Conservation (phyloP, 495 filamentous ascomycete species). For the Podospora sp. region DNA sequence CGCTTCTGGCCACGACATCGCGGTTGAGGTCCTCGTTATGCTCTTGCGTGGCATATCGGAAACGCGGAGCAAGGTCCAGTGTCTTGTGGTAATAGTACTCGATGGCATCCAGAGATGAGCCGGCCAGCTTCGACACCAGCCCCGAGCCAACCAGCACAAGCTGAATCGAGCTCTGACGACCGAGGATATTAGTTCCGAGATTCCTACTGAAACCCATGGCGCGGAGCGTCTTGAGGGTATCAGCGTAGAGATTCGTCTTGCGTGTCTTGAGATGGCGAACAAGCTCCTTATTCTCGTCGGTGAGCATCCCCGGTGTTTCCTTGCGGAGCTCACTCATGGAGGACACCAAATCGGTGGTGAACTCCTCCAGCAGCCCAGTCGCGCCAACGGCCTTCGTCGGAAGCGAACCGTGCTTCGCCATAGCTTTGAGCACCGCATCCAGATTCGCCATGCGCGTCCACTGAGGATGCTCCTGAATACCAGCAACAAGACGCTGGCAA, state of each 20-base stretch:
- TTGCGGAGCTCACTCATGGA: constrained; percentile 73
- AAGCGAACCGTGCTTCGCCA: constrained; percentile 51
- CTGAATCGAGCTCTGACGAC: constrained; percentile 69
- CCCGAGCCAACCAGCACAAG: constrained; percentile 58
- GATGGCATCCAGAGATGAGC: constrained; percentile 40
- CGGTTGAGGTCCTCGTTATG: constrained; percentile 83
- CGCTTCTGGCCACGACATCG: constrained; percentile 73
- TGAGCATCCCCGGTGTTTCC: constrained; percentile 74
- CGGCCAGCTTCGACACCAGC: constrained; percentile 24
- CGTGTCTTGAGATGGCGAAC: constrained; percentile 85
- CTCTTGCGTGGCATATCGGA: constrained; percentile 63
- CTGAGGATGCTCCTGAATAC: constrained; percentile 57
- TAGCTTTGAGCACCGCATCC: constrained; percentile 57
- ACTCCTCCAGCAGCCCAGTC: constrained; percentile 63
- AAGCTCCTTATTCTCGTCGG: constrained; percentile 76
- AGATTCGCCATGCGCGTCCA: constrained; percentile 73
- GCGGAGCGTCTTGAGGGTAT: constrained; percentile 77
- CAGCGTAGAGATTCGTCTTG: constrained; percentile 89
- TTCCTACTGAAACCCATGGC: constrained; percentile 89
- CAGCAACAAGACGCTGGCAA: constrained; percentile 54
- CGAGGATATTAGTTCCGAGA: constrained; percentile 66
- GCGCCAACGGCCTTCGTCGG: constrained; percentile 57
- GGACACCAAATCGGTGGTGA: constrained; percentile 65
- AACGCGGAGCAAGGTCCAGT: constrained; percentile 68
- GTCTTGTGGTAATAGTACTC: constrained; percentile 78